phyloP scores from a whole-genome alignment of 2,329 filamentous ascomycete species.

The Dichotomopilus funicola region DNA sequence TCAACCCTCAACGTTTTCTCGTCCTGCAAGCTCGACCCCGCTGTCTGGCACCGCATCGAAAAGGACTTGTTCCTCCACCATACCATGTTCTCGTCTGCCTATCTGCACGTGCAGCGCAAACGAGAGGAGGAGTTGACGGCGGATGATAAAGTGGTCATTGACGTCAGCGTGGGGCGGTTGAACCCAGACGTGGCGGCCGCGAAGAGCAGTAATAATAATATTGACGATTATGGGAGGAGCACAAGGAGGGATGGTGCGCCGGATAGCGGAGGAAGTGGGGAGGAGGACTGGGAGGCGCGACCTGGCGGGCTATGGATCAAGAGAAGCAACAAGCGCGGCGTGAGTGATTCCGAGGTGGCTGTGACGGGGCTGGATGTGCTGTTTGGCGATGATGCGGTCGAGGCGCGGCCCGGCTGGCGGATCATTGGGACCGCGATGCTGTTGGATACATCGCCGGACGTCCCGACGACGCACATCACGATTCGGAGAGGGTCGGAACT shows the following conservation, averaged over 20 bases:
- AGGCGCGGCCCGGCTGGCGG: conserved; percentile 80
- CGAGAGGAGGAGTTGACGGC: conserved; percentile 73
- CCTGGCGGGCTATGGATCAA: conserved; percentile 77
- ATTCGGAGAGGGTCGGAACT: conserved; percentile 65
- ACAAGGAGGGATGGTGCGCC: background rate
- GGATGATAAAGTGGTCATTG: conserved; percentile 72
- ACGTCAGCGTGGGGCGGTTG: conserved; percentile 66
- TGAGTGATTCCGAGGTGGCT: conserved; percentile 66
- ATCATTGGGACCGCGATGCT: conserved; percentile 68
- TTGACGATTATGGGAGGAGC: conserved; percentile 25
- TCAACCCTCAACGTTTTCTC: conserved; percentile 68
- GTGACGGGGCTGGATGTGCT: conserved; percentile 80
- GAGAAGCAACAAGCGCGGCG: conserved; percentile 62
- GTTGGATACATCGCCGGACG: conserved; percentile 55
- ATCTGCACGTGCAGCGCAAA: conserved; percentile 75
- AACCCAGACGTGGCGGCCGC: conserved; percentile 53
- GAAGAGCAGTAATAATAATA: conserved; percentile 34
- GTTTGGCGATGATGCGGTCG: conserved; percentile 85
- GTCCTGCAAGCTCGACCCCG: conserved; percentile 65
- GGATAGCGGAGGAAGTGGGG: conserved; percentile 23
- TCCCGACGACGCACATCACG: conserved; percentile 67
- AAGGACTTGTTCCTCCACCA: conserved; percentile 81
- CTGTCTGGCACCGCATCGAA: conserved; percentile 73
- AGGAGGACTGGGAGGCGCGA: conserved; percentile 70
- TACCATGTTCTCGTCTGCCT: conserved; percentile 69